Evolutionary conservation across 257 asterid species (phyloP).

Genomic region (Datura wrightii): DNA sequence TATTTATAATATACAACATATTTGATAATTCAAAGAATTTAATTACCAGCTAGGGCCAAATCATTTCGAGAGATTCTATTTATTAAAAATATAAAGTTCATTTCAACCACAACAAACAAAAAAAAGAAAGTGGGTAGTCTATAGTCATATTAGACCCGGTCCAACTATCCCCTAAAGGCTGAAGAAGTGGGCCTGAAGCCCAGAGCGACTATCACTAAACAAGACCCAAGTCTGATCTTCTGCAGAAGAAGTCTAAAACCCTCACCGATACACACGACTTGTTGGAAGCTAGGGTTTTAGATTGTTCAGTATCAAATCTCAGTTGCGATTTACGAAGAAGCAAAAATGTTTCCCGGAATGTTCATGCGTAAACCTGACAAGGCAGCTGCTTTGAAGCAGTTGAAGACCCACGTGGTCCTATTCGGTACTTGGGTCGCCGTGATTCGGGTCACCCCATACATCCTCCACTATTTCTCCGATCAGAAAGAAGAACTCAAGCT

Average conservation of each 20-base stretch:
- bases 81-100: not conserved
- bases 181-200: conserved; percentile 7
- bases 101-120: not conserved
- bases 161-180: not conserved
- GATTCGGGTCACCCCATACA: conserved; percentile 76
- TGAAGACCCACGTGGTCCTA: conserved; percentile 70
- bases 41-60: not conserved
- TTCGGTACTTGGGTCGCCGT: conserved; percentile 87
- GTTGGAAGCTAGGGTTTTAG: conserved; percentile 49
- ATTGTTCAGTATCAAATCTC: not conserved
- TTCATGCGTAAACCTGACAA: conserved; percentile 88
- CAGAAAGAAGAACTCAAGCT: conserved; percentile 67
- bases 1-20: not conserved
- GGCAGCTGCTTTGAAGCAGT: conserved; percentile 91
- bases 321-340: not conserved
- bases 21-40: not conserved
- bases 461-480: conserved; percentile 80
- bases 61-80: not conserved
- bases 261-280: not conserved
- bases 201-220: not conserved
- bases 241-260: not conserved
- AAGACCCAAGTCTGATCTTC: not conserved
- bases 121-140: not conserved
- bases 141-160: not conserved
- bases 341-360: conserved; percentile 84